Evolutionary conservation across 495 filamentous ascomycete species (phyloP).

Genomic region (Aspergillus baeticus): DNA sequence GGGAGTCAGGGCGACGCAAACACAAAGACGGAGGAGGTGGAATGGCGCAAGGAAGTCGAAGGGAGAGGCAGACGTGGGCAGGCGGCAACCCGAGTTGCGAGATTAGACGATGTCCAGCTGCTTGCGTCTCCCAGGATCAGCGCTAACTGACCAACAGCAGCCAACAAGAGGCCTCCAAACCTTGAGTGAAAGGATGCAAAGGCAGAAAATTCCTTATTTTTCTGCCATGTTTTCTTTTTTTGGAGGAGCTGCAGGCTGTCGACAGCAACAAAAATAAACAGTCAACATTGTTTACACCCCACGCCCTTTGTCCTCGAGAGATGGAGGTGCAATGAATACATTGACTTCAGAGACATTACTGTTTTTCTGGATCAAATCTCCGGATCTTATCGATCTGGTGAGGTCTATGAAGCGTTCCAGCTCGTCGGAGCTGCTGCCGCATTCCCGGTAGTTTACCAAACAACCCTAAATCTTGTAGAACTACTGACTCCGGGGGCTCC

Average conservation of each 20-base stretch:
- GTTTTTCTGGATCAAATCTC: not conserved
- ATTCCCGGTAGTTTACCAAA: not conserved
- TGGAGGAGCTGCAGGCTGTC: conserved; percentile 1
- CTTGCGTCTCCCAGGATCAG: conserved; percentile 7
- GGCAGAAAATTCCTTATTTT: not conserved
- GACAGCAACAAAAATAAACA: not conserved
- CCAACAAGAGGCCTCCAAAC: not conserved
- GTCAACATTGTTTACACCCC: conserved; percentile 1
- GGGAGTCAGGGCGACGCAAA: not conserved
- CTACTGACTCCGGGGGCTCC: too few species aligned
- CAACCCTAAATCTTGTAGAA: not conserved
- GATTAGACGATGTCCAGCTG: not conserved
- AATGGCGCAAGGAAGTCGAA: not conserved
- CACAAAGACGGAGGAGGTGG: conserved; percentile 8
- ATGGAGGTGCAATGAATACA: not conserved
- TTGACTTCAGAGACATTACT: not conserved
- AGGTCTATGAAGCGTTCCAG: not conserved
- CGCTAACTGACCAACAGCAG: conserved; percentile 9
- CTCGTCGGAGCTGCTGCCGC: not conserved
- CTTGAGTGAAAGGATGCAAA: not conserved
- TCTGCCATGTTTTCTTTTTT: conserved; percentile 3
- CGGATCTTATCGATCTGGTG: conserved; percentile 5
- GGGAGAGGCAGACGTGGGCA: conserved; percentile 10
- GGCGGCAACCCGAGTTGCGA: conserved; percentile 38
- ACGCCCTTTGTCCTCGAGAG: not conserved